Evolutionary conservation across 257 asterid species (phyloP), one percentile per base, ranked within the genome.

Genomic region (Rubia yunnanensis): DNA sequence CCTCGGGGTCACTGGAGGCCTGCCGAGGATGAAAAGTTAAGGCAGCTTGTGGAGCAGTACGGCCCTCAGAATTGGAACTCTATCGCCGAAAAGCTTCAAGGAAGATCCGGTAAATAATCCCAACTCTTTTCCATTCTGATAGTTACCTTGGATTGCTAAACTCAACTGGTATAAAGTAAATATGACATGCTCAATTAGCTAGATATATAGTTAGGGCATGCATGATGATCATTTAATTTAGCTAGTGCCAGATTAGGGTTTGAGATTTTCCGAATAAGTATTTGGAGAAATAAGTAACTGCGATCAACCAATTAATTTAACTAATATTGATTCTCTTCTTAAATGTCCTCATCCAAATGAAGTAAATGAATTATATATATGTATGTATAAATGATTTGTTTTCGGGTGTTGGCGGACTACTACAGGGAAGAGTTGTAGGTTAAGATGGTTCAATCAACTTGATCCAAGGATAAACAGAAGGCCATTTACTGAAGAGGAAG

Each of bases 61-160:
- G 98, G 98, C 50, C 98, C 98, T 71, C 98, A 88, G 66, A 88
- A 91, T 71, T 91, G 98, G 98, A 91, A 91, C 61, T 85, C 98
- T 5, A 88, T 91, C 61, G 98, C 98, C 70, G 98, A 91, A 79
- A 91, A 85, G 27, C 96, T 91, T 77, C 89, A 85, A 71, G 96
- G 98, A 78, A 83, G 98, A 91, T 91, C 98, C 77, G 98, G 98
- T 81, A 18, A n/a, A n/a, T 50, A n/a, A 35, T 35, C 39, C 9
- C 39, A 3, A 8, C 39, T 35, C 39, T 35, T 35, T 35, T 9
- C 9, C 39, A 8, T n/a, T n/a, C n/a, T n/a, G n/a, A n/a, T n/a
- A n/a, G n/a, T n/a, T n/a, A n/a, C n/a, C n/a, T n/a, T n/a, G n/a
- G n/a, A n/a, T n/a, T n/a, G n/a, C n/a, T n/a, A n/a, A n/a, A n/a